Percentiles rank a stretch among this genome's conserved stretches.
phyloP scores from a whole-genome alignment of 2,329 filamentous ascomycete genomes.

The Thelonectria olida region DNA sequence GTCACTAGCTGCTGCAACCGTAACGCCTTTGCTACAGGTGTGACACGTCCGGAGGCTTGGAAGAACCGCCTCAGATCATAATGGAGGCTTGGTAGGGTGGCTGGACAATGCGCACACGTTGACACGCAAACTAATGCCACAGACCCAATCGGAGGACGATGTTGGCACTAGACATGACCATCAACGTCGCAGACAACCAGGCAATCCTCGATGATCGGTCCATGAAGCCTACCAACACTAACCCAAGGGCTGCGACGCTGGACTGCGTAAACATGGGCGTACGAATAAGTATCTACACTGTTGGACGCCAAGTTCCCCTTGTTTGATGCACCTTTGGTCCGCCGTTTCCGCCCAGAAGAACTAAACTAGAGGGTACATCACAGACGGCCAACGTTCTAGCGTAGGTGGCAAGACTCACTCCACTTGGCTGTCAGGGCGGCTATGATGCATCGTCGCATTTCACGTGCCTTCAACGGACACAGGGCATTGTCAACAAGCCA shows the following conservation, averaged over 20 bases:
- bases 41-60: constrained; percentile 3
- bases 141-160: constrained; percentile 11
- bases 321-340: background rate
- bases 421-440: no score
- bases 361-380: no score
- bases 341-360: background rate
- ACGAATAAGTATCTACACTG: background rate
- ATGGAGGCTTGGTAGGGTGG: no score
- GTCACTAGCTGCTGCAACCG: constrained; percentile 8
- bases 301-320: background rate
- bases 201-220: background rate
- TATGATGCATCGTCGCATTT: no score
- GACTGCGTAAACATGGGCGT: background rate
- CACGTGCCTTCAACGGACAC: no score
- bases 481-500: no score
- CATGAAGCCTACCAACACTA: constrained; percentile 1
- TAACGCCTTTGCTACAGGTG: constrained; percentile 17
- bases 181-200: constrained; percentile 4
- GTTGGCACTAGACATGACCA: background rate
- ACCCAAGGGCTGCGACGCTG: background rate
- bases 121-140: background rate
- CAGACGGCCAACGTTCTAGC: no score
- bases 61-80: no score
- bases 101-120: background rate
- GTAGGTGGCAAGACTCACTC: no score